Evolutionary conservation across 2,329 filamentous ascomycete species (phyloP), one percentile per base, ranked within the genome.

Genomic region (Colletotrichum sidae): DNA sequence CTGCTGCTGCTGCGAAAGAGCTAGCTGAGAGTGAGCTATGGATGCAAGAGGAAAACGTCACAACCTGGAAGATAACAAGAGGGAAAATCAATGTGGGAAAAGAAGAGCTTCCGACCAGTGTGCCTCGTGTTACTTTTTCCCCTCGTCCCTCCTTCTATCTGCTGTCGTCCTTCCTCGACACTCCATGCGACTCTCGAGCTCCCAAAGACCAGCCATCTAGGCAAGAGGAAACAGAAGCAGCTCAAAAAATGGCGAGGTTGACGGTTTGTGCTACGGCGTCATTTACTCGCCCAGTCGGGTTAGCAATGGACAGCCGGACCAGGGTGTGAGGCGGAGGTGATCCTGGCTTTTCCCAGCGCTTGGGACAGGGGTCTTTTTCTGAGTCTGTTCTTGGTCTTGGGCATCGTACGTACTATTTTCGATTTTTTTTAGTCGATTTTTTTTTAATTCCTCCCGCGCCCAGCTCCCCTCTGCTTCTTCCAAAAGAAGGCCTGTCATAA

Each of bases 141-240:
- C 25, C 25, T 5, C 25, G 25, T 25, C 25, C 25, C 25, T 25
- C 25, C 25, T 25, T 25, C 25, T 25, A 4, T 25, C 25, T 25
- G 4, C 4, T 25, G 25, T 25, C 25, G 25, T 25, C 25, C 25
- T 25, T 25, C 25, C 25, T 25, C 25, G 25, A 25, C 25, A 25
- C 25, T 25, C 52, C 25, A 25, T 75, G 15, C 71, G 71, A 63
- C 76, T 78, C 25, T 25, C 49, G 46, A 57, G 46, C 57, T 47
- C 38, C 49, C 12, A 52, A 42, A 25, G 25, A 25, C 25, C 25
- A 25, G 25, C 25, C 25, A 25, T 11, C 45, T 47, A 65, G 39
- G 37, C 44, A 49, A 44, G 13, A 55, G 51, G 10, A 9, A 38
- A 35, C 41, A 13, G 4, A 25, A 35, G 25, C 17, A 56, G 51